Base-by-base conservation (phyloP, 2,329 filamentous ascomycete species). In the Fusarium sp. region DNA sequence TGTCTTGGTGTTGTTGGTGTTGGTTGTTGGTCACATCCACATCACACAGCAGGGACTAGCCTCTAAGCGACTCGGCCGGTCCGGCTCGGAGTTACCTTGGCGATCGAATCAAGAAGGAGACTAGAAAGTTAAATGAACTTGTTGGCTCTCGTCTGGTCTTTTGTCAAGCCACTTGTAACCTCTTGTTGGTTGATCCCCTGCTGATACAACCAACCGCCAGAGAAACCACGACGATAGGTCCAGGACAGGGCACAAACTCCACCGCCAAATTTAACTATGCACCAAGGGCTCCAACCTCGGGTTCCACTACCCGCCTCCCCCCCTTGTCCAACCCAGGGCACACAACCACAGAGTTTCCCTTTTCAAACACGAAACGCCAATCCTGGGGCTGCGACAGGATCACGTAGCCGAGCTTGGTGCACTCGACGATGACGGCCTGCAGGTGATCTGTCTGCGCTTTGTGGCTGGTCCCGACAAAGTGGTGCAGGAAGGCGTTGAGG, bases 311-410 rank as follows among this genome's bases (percentile, higher is more conserved):
- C 8, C 62, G 69, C 27, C 59, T 69, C 11, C 76, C 77, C 31
- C 79, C 74, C 44, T 80, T 81, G 51, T 75, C 69, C 42, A 81
- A 49, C 1, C 80, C 80, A n/a, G 78, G 74, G 31, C 77, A 75
- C 51, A 56, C 29, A 6, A 80, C 72, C 12, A 80, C 74, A 7
- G 74, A 17, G 31, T 38, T 27, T 22, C 49, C 46, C 4, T 22
- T 60, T 8, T 59, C 65, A 60, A 78, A 78, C 9, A 77, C 66
- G 46, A 83, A 81, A 4, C 68, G 69, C 76, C 81, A 84, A 33
- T 84, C 83, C 7, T 77, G 75, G 1, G 83, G 83, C 60, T 86
- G 84, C 5, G 84, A 85, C 33, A 85, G 75, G 7, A 86, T 63
- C 24, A 82, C 58, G 62, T 84, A 84, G 16, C 84, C 84, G 36